Base-by-base conservation (phyloP, 2,329 filamentous ascomycete species). In the Xylaria sp. region DNA sequence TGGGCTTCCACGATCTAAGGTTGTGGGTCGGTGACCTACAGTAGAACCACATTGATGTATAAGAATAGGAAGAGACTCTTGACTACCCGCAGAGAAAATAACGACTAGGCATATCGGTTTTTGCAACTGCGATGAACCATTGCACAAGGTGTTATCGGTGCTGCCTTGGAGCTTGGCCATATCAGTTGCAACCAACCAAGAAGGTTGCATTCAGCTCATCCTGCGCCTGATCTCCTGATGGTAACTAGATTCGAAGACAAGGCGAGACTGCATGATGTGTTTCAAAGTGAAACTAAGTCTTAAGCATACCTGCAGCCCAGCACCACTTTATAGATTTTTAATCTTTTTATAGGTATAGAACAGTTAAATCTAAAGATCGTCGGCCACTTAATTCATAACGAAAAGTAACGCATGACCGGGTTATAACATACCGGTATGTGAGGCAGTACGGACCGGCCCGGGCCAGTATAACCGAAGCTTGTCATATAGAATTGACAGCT, bases 221-320 rank as follows among this genome's bases (percentile, higher is more conserved):
- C 2, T 3, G 15, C 31, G 11, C 20, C 29, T 29, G 15, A 31
- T 42, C 15, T 29, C 9, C 2, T 20, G 17, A 22, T 33, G 20
- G 15, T 31, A 29, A 33, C 29, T 36, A 22, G 11, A 27, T 22
- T 42, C 6, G 31, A 57, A 42, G 51, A 25, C 44, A 47, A 44
- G n/a, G 39, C 38, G 29, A 55, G 25, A 38, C 15, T 45, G n/a
- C 36, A 45, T 47, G 25, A 17, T 7, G 25, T n/a, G 53, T 27
- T 17, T 49, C 42, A 42, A 20, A 39, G 22, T 50, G 42, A 63
- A 55, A 63, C 60, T 33, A 27, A 56, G 22, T 17, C 22, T 29
- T n/a, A n/a, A n/a, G 39, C 33, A 36, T 22, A 20, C 20, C 31
- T 49, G 29, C 29, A 31, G 15, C 9, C 39, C 20, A 17, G 13